These are phyloP conservation scores for Fomitopsis pinicola DNA, from an alignment of 1,284 basidiomycete genomes.

Conservation along the genomic window DNA sequence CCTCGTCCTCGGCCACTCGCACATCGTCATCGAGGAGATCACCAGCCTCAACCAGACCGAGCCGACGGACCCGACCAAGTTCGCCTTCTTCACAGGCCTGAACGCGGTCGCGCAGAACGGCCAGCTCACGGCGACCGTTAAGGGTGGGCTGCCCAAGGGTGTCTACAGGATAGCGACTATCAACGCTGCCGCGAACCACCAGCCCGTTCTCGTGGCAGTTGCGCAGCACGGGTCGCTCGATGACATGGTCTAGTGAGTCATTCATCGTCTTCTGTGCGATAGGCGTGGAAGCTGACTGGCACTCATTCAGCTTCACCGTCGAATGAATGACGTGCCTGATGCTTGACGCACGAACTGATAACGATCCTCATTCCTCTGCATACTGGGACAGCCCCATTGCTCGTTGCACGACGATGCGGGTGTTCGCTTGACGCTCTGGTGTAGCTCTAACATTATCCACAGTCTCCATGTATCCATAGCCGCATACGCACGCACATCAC, in stretches of 20 bases:
- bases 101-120: slow-evolving; percentile 46
- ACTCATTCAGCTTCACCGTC: slow-evolving; percentile 12
- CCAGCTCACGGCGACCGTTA: slow-evolving; percentile 47
- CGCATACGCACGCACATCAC: not conserved
- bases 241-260: slow-evolving; percentile 41
- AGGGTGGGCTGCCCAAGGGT: slow-evolving; percentile 53
- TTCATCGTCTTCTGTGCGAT: not conserved
- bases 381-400: not conserved
- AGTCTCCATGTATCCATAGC: slow-evolving; percentile 1
- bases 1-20: slow-evolving; percentile 55
- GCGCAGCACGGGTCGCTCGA: slow-evolving; percentile 50
- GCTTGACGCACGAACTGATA: not conserved
- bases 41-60: slow-evolving; percentile 43
- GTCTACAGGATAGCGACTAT: slow-evolving; percentile 59
- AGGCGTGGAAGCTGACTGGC: not conserved
- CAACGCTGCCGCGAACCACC: slow-evolving; percentile 60
- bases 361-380: not conserved
- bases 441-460: slow-evolving; percentile 5
- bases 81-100: slow-evolving; percentile 70
- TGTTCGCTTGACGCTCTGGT: slow-evolving; percentile 1
- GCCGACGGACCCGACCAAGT: slow-evolving; percentile 48
- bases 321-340: slow-evolving; percentile 4
- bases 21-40: slow-evolving; percentile 59
- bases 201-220: slow-evolving; percentile 49
- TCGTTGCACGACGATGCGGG: slow-evolving; percentile 4